These are phyloP conservation scores for Prunus kanzakura DNA, from an alignment of 306 rosid genomes.

Conservation along the genomic window DNA sequence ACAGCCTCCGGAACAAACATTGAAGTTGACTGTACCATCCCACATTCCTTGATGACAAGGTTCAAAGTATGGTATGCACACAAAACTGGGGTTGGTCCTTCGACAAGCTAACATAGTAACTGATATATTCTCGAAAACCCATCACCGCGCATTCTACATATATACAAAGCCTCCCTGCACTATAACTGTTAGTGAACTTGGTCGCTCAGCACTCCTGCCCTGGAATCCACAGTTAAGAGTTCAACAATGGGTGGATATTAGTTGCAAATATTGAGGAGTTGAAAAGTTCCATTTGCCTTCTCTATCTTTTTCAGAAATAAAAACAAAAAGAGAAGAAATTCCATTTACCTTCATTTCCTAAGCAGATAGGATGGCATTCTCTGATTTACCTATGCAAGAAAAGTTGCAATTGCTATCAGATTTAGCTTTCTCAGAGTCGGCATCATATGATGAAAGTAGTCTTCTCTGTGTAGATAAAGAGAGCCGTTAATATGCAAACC, in stretches of 20 bases:
- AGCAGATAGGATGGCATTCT: constrained; percentile 56
- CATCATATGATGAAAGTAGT: constrained; percentile 54
- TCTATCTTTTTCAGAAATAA: too few species aligned
- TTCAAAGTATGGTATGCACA: constrained; percentile 20
- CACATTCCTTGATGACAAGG: constrained; percentile 16
- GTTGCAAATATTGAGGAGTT: neutral
- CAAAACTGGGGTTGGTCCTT: constrained; percentile 22
- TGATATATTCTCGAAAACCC: neutral
- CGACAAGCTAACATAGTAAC: neutral
- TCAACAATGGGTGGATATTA: neutral
- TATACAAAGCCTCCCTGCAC: constrained; percentile 6
- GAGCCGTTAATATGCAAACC: neutral
- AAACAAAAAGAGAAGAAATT: too few species aligned
- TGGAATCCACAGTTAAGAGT: neutral
- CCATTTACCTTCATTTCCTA: constrained; percentile 25
- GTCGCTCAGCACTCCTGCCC: neutral
- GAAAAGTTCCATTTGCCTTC: neutral
- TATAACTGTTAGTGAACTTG: constrained; percentile 1
- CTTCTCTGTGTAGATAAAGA: constrained; percentile 45
- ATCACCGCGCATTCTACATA: neutral
- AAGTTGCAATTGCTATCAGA: constrained; percentile 25
- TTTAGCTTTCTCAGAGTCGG: constrained; percentile 38
- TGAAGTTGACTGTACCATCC: constrained; percentile 28
- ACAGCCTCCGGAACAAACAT: constrained; percentile 45
- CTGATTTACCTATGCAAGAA: constrained; percentile 36